Base-by-base conservation (phyloP, 2,329 filamentous ascomycete species). In the Claviceps quebecensis region DNA sequence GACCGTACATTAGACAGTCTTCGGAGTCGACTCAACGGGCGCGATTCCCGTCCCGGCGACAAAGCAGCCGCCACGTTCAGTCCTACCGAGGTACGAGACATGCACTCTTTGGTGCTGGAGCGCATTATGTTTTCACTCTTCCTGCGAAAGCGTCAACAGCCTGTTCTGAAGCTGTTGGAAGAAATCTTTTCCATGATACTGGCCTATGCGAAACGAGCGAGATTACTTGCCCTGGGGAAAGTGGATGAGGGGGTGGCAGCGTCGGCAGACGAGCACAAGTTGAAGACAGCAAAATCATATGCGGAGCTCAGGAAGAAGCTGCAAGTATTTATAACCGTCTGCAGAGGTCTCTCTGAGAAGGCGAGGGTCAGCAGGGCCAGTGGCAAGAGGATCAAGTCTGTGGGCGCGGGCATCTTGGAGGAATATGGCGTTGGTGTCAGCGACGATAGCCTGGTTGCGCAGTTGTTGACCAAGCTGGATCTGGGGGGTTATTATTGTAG, bases 111-210 rank as follows among this genome's bases (percentile, higher is more conserved):
- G 37, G 77, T 83, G 7, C 72, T 95, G 2, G 84, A 94, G 61
- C 75, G 80, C 48, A 88, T 94, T 46, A 78, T 90, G 69, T 79
- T 81, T 55, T 79, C 80, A 0, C 69, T 93, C 0, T 74, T 95
- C 14, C 69, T 95, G 2, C 77, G 85, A 53, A 86, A 85, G 59
- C 74, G 85, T 38, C 88, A 95, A 63, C 74, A 80, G 53, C 83
- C 86, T 1, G 78, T 89, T 0, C 72, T 89, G 56, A 77, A 76
- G 40, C 68, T 94, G 0, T 69, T 95, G 0, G 85, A 94, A 54
- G 83, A 86, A 17, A 85, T 91, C 1, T 91, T 94, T 56, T 71
- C 73, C 1, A 66, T 79, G 0, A 76, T 95, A n/a, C 69, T 95
- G 11, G 70, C 74, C 13, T 93, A 93, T 61, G 80, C 83, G n/a